Evolutionary conservation across 2,329 filamentous ascomycete genomes (phyloP), one percentile per base, ranked within the genome.

Genomic region (Hymenoscyphus infarciens): DNA sequence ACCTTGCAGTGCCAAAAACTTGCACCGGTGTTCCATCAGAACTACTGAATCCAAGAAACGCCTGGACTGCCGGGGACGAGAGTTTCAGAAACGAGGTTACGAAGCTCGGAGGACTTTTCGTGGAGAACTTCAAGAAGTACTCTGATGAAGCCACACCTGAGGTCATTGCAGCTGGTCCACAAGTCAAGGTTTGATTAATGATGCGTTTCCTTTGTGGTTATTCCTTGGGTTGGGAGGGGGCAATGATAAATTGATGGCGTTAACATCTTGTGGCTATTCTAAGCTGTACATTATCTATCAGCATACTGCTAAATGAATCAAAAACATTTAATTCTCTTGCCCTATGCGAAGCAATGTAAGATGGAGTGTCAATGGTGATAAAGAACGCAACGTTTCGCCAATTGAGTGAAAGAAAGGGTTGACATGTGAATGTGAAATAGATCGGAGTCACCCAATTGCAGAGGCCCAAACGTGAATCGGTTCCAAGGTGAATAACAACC

Each of bases 91-190:
- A 82, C 59, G 94, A 97, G 78, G 94, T 98, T 54, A 88, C 83
- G 77, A 98, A 97, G 84, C 87, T 99, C 39, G 95, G 88, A 72
- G 82, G 80, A 67, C 85, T 98, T 67, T 99, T 99, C 84, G 86
- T 88, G 74, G 91, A 97, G 80, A 99, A 99, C 86, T 99, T 99
- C 81, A 87, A 92, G 82, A 97, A 97, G 84, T 97, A 96, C 81
- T 83, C 88, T 73, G 87, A 87, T 71, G 87, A 96, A 78, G 92
- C 92, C 29, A 93, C 91, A 35, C 82, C 84, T 70, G 90, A 94
- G 42, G 90, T 93, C 57, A 86, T 91, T 78, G 87, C 84, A 73
- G 87, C 87, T 58, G 86, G 84, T 7, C 86, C 86, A 56, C 64
- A 58, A 29, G 62, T 74, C 22, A 59, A 59, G 39, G 57, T 59